Evolutionary conservation across 1,139 yeast genomes (phyloP), one percentile per base, ranked within the genome.

Genomic region (Hansenula lynferdii): DNA sequence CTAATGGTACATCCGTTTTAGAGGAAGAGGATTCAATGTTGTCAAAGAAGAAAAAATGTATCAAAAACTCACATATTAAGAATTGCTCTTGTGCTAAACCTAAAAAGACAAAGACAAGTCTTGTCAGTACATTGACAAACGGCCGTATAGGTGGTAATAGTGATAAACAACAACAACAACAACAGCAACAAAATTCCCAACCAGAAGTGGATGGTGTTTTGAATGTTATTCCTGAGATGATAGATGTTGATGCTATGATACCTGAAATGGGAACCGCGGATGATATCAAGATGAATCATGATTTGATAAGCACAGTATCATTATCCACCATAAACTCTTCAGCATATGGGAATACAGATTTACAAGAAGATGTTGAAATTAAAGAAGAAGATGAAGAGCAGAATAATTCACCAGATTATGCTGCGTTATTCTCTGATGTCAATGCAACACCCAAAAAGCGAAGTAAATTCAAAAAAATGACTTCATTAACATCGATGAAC

Each of bases 341-440:
- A 14, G 28, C 27, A 23, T 25, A 22, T 21, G 31, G 28, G n/a
- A 18, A 19, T 16, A 19, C 21, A 21, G 25, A 23, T 25, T 29
- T 9, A 12, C 17, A 20, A 11, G 9, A 8, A 2, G 14, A 32
- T 8, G 8, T n/a, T 8, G 34, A 28, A 23, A 14, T 11, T 6
- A 36, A 22, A 3, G 34, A 34, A 14, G 29, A 31, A 12, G 33
- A 25, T 3, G 39, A 28, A 10, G 28, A 30, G 33, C 30, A 24
- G 33, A 37, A 21, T 36, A 42, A 31, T 3, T 51, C 54, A 2
- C 57, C 58, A 18, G 55, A 52, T 35, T 52, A 52, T 35, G 57
- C 48, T 32, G 56, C 57, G 1, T 34, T 53, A 10, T 53, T 53
- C 33, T 43, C 57, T 3, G 46, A 53, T 27, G 44, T 53, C 9